Conservation (phyloP, 768 basidiomycete genomes). For the Mycena rebaudengoi region DNA sequence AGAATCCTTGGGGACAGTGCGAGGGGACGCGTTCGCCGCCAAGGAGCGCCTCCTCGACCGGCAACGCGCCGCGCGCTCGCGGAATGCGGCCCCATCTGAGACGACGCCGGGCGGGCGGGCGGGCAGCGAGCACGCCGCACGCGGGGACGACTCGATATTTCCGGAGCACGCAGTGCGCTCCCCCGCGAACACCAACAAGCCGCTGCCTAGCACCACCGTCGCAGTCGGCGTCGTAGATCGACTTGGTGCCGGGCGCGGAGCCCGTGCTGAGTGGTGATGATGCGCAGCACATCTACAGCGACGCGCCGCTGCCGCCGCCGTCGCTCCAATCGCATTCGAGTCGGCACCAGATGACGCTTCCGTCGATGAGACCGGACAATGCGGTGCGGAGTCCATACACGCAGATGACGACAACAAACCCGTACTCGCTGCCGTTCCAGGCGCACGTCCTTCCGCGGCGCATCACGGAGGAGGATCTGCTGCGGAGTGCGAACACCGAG, state of each 20-base stretch:
- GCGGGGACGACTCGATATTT: not conserved
- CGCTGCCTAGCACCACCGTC: conserved; percentile 58
- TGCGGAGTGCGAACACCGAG: not conserved
- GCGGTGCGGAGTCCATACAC: too few relatives aligned
- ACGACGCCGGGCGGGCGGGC: conserved; percentile 69
- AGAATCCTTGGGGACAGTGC: conserved; percentile 82
- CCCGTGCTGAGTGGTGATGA: too few relatives aligned
- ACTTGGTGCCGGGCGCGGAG: conserved; percentile 23
- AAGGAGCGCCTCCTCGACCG: conserved; percentile 73
- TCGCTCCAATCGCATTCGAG: conserved; percentile 14
- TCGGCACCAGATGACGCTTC: conserved; percentile 41
- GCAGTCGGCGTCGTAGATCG: conserved; percentile 76
- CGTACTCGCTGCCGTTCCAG: conserved; percentile 21
- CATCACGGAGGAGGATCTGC: conserved; percentile 45
- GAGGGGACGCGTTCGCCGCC: conserved; percentile 74
- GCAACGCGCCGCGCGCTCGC: conserved; percentile 69
- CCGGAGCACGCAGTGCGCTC: not conserved
- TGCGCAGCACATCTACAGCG: conserved; percentile 30
- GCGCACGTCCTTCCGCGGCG: conserved; percentile 38
- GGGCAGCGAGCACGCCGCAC: not conserved
- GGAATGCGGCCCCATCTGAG: conserved; percentile 75
- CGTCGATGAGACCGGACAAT: conserved; percentile 55
- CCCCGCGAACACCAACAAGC: conserved; percentile 30
- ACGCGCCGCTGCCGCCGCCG: conserved; percentile 21
- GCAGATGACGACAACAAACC: too few relatives aligned